A percentile compares a stretch with the other conserved stretches of the same genome.
These are phyloP conservation scores for Yarrowia phangngaensis DNA, from an alignment of 805 yeast genomes.

Conservation along the genomic window DNA sequence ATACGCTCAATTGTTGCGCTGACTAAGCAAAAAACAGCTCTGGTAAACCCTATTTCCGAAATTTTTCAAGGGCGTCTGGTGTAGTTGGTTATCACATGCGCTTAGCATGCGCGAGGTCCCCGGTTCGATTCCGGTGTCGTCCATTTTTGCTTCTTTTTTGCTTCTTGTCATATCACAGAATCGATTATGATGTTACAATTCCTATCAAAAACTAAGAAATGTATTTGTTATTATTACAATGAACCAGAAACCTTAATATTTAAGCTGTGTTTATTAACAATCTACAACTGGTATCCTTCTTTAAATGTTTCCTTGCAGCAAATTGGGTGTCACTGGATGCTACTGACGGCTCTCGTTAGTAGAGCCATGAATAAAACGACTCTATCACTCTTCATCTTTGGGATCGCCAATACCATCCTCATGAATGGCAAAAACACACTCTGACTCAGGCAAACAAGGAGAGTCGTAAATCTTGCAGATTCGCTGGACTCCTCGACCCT, in stretches of 20 bases:
- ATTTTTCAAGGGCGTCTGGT: constrained; percentile 25
- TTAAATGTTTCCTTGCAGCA: too few relatives aligned
- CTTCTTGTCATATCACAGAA: too few relatives aligned
- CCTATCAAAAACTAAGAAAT: too few relatives aligned
- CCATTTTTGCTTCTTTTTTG: constrained; percentile 4
- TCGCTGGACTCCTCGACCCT: constrained; percentile 89
- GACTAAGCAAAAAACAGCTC: neutral
- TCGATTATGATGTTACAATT: too few relatives aligned
- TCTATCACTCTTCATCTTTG: constrained; percentile 65
- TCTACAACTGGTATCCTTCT: too few relatives aligned
- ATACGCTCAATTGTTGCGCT: too few relatives aligned
- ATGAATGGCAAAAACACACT: constrained; percentile 90
- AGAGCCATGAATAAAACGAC: too few relatives aligned
- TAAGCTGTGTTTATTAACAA: too few relatives aligned
- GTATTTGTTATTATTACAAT: too few relatives aligned
- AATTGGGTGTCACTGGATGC: too few relatives aligned
- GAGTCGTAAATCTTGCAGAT: constrained; percentile 93
- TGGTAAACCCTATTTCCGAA: neutral
- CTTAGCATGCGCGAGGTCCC: constrained; percentile 28
- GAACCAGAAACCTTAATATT: too few relatives aligned
- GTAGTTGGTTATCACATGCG: constrained; percentile 28
- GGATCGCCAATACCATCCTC: constrained; percentile 98
- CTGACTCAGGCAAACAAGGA: constrained; percentile 94
- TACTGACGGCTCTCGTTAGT: too few relatives aligned
- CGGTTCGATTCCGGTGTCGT: constrained; percentile 28